A percentile compares a stretch with the other conserved stretches of the same genome.
These are phyloP conservation scores for Xylariaceae sp. DNA, from an alignment of 2,329 filamentous ascomycete genomes.

Conservation along the genomic window DNA sequence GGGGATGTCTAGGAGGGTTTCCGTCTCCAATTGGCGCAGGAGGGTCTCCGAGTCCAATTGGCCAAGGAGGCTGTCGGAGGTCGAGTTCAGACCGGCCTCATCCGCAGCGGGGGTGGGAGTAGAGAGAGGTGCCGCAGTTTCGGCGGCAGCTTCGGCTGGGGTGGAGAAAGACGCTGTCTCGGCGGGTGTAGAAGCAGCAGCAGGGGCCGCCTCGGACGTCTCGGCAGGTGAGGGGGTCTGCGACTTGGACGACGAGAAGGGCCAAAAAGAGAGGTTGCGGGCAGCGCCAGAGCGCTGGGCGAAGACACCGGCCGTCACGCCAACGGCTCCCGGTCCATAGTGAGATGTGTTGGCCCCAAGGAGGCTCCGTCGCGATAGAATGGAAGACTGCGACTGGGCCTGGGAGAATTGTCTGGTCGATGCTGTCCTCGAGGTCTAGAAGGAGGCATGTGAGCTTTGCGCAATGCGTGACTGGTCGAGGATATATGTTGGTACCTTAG, in stretches of 20 bases:
- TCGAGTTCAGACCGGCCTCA: slow-evolving; percentile 23
- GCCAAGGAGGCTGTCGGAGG: slow-evolving; percentile 14
- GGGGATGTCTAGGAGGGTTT: slow-evolving; percentile 53
- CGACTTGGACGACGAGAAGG: slow-evolving; percentile 28
- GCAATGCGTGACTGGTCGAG: neutral
- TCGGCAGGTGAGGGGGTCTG: slow-evolving; percentile 13
- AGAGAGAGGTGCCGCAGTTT: slow-evolving; percentile 9
- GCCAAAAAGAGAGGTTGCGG: slow-evolving; percentile 32
- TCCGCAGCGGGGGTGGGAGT: slow-evolving; percentile 3
- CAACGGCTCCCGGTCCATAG: slow-evolving; percentile 16
- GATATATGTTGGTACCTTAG: slow-evolving; percentile 29
- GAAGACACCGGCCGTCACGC: slow-evolving; percentile 25
- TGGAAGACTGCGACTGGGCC: slow-evolving; percentile 18
- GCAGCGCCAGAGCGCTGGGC: slow-evolving; percentile 29
- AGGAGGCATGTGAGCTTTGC: slow-evolving; percentile 6
- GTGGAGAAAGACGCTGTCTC: slow-evolving; percentile 14
- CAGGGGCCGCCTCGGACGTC: slow-evolving; percentile 8
- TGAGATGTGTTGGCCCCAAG: slow-evolving; percentile 15
- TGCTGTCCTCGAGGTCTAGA: slow-evolving; percentile 20
- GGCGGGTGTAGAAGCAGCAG: slow-evolving; percentile 8
- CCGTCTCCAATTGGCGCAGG: slow-evolving; percentile 8
- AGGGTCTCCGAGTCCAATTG: neutral
- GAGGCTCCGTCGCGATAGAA: slow-evolving; percentile 21
- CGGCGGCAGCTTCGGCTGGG: slow-evolving; percentile 5
- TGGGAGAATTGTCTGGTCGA: slow-evolving; percentile 26